A percentile compares a stretch with the other conserved stretches of the same genome.
These are phyloP conservation scores for Phytophthora sp. DNA, from an alignment of 352 stramenopile genomes.

Conservation along the genomic window DNA sequence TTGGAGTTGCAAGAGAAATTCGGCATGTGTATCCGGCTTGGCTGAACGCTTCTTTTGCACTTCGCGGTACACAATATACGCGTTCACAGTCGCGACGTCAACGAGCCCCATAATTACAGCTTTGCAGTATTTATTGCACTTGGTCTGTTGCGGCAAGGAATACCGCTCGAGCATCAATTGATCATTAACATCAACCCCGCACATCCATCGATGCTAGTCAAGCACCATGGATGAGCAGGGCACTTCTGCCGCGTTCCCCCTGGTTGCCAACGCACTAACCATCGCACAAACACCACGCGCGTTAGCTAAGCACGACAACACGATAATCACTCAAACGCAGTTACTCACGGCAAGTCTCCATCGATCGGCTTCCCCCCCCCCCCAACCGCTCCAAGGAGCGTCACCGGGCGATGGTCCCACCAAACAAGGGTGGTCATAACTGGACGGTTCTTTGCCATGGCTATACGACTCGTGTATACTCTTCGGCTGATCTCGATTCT, in stretches of 20 bases:
- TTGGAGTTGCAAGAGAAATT: conserved; percentile 7
- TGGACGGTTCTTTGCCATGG: neutral
- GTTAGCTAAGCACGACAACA: too few species aligned
- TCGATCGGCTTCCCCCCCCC: neutral
- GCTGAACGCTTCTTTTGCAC: neutral
- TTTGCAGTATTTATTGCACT: conserved; percentile 31
- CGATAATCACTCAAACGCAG: too few species aligned
- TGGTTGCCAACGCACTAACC: too few species aligned
- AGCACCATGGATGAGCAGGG: neutral
- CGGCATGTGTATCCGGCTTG: neutral
- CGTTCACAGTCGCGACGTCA: conserved; percentile 29
- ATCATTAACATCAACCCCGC: too few species aligned
- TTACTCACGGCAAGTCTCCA: neutral
- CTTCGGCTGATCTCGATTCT: neutral
- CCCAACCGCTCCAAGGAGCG: neutral
- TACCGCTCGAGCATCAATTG: conserved; percentile 18
- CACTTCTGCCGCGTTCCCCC: neutral
- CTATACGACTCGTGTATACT: neutral
- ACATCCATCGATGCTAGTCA: too few species aligned
- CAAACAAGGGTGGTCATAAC: neutral
- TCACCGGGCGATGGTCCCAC: conserved; percentile 9
- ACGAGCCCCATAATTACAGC: conserved; percentile 23
- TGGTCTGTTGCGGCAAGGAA: conserved; percentile 12
- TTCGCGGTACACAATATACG: conserved; percentile 16
- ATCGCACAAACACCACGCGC: too few species aligned